Percentiles rank a stretch among this genome's conserved stretches.
phyloP scores from a whole-genome alignment of 2,329 filamentous ascomycete species.

The Apiospora pterosperma region DNA sequence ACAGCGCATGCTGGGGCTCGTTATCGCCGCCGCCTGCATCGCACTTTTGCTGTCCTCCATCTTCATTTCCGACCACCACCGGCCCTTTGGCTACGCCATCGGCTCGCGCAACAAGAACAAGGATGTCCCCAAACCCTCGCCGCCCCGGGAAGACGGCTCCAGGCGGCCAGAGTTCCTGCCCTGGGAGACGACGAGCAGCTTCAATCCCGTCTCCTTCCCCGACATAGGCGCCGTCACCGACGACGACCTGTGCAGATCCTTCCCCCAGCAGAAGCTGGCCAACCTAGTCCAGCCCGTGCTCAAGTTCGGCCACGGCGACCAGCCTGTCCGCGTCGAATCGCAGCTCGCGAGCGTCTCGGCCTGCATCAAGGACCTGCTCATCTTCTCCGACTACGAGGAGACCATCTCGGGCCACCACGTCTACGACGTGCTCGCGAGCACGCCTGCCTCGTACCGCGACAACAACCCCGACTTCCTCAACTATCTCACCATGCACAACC shows the following conservation, averaged over 20 bases:
- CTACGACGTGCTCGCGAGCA: conserved; percentile 42
- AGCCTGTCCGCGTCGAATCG: conserved; percentile 35
- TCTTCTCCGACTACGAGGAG: conserved; percentile 50
- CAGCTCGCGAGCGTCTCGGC: conserved; percentile 51
- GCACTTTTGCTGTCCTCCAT: not conserved
- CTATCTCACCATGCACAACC: conserved; percentile 35
- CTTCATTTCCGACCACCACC: not conserved
- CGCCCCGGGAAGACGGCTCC: conserved; percentile 7
- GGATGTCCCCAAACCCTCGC: not conserved
- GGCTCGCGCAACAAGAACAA: not conserved
- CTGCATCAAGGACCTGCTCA: conserved; percentile 42
- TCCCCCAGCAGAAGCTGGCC: conserved; percentile 21
- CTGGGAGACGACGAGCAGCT: conserved; percentile 23
- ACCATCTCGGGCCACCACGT: conserved; percentile 37
- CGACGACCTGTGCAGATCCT: conserved; percentile 22
- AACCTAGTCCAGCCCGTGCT: conserved; percentile 33
- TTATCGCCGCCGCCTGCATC: not conserved
- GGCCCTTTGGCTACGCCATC: not conserved
- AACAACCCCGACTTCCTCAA: conserved; percentile 31
- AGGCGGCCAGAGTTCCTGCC: conserved; percentile 13
- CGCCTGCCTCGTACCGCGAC: conserved; percentile 37
- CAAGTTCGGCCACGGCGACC: conserved; percentile 45
- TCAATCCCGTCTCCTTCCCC: conserved; percentile 20
- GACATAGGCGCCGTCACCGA: conserved; percentile 10
- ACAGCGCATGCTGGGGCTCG: not conserved